A percentile compares a stretch with the other conserved stretches of the same genome.
Evolutionary conservation across 208 protist genomes (phyloP).

Genomic region (Crithidia acanthocephali): DNA sequence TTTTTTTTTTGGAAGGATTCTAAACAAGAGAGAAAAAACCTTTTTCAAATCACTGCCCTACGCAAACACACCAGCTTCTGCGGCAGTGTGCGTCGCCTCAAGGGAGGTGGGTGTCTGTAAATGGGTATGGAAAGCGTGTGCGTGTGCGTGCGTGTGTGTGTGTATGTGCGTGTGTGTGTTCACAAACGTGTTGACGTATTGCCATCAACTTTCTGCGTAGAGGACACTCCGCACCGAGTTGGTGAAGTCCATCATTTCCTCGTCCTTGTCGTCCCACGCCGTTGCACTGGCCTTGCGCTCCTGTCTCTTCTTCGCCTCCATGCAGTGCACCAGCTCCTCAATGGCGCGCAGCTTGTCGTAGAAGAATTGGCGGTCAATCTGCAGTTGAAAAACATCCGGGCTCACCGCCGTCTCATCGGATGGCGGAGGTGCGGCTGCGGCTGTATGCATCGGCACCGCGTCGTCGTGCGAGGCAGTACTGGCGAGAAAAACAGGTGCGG

Average conservation of each 20-base stretch:
- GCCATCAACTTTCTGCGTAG: slow-evolving; percentile 32
- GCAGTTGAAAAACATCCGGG: slow-evolving; percentile 23
- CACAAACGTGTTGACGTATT: neutral
- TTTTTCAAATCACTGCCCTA: too few species aligned
- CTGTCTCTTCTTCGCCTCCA: slow-evolving; percentile 26
- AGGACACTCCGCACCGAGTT: slow-evolving; percentile 56
- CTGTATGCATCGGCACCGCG: neutral
- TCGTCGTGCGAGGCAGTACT: neutral
- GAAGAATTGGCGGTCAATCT: slow-evolving; percentile 73
- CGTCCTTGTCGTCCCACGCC: slow-evolving; percentile 22
- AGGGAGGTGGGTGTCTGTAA: too few species aligned
- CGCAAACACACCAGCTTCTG: too few species aligned
- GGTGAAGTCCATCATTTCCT: slow-evolving; percentile 36
- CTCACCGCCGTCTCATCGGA: neutral
- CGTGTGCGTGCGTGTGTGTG: neutral
- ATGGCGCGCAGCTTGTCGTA: slow-evolving; percentile 86
- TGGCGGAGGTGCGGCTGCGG: neutral
- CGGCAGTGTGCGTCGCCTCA: too few species aligned
- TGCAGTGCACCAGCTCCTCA: slow-evolving; percentile 52
- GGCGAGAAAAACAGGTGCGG: too few species aligned
- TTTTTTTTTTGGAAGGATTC: too few species aligned
- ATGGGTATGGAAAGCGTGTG: too few species aligned
- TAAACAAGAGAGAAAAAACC: too few species aligned
- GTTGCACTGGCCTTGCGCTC: neutral
- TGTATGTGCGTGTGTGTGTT: neutral